Evolutionary conservation across 164 flowering plant species (phyloP).

Genomic region (Magnolia changhungtana): DNA sequence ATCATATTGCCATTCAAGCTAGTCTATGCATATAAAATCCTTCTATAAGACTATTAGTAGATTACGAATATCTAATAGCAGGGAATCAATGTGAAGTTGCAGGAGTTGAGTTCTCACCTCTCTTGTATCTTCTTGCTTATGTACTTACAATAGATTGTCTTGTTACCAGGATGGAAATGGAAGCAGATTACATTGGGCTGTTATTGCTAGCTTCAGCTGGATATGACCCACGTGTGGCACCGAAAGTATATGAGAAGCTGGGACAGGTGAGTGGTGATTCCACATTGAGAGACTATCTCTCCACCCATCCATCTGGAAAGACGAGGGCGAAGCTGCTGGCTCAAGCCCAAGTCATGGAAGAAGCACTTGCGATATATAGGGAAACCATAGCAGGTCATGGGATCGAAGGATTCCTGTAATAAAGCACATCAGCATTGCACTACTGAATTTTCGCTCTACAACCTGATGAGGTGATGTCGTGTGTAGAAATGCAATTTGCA

Average conservation of each 20-base stretch:
- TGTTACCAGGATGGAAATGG: constrained; percentile 83
- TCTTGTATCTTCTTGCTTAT: background rate
- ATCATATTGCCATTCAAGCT: too few relatives aligned
- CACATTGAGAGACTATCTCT: constrained; percentile 62
- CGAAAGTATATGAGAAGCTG: constrained; percentile 76
- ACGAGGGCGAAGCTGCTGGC: constrained; percentile 71
- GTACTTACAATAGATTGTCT: too few relatives aligned
- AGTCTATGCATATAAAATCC: background rate
- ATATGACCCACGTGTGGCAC: constrained; percentile 88
- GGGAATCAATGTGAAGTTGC: background rate
- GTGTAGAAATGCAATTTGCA: too few relatives aligned
- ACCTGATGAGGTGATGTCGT: too few relatives aligned
- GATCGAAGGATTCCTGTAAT: constrained; percentile 59
- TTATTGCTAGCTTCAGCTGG: constrained; percentile 88
- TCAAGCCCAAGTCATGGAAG: constrained; percentile 90
- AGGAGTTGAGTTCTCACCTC: background rate
- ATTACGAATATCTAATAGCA: background rate
- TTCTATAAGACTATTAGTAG: background rate
- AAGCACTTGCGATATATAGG: constrained; percentile 69
- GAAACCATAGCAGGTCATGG: constrained; percentile 62
- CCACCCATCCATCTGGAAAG: constrained; percentile 95
- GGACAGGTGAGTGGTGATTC: constrained; percentile 69
- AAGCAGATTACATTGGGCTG: constrained; percentile 94
- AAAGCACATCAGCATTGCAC: background rate
- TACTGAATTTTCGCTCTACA: too few relatives aligned